Conservation (phyloP, 1,284 basidiomycete genomes). For the Naganishia albida region DNA sequence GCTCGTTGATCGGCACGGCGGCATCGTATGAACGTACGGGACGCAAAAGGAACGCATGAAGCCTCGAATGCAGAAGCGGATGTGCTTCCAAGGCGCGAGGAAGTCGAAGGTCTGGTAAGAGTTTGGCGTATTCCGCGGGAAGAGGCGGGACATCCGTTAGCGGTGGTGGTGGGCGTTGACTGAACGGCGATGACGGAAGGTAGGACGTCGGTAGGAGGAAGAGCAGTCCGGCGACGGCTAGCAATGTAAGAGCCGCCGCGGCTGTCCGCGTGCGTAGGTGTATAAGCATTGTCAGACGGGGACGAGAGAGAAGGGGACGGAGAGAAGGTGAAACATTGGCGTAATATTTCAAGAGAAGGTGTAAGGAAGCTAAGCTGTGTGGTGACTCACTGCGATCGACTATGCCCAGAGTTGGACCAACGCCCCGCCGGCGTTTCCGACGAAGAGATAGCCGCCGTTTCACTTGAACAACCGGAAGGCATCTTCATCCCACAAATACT, state of each 20-base stretch:
- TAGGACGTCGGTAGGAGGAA: slow-evolving; percentile 7
- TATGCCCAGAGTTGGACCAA: too few relatives aligned
- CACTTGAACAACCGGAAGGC: too few relatives aligned
- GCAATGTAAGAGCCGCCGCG: background rate
- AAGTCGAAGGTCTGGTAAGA: slow-evolving; percentile 5
- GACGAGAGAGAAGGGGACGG: too few relatives aligned
- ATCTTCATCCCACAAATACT: too few relatives aligned
- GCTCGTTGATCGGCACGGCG: slow-evolving; percentile 36
- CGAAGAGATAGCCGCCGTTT: too few relatives aligned
- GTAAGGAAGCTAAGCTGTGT: too few relatives aligned
- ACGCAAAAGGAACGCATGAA: slow-evolving; percentile 44
- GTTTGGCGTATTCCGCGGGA: slow-evolving; percentile 8
- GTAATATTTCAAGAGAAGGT: too few relatives aligned
- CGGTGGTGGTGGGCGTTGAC: background rate
- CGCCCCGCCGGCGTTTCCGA: too few relatives aligned
- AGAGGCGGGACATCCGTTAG: background rate
- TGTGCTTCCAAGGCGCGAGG: slow-evolving; percentile 16
- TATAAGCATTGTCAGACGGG: background rate
- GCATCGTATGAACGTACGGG: slow-evolving; percentile 37
- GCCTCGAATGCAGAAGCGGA: slow-evolving; percentile 28
- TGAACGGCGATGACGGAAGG: slow-evolving; percentile 1
- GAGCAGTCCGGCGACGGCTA: background rate
- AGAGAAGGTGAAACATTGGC: too few relatives aligned
- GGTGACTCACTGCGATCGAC: too few relatives aligned
- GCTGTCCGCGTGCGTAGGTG: slow-evolving; percentile 9